phyloP scores from a whole-genome alignment of 1,284 basidiomycete genomes.

The Sanguinoderma infundibulare region DNA sequence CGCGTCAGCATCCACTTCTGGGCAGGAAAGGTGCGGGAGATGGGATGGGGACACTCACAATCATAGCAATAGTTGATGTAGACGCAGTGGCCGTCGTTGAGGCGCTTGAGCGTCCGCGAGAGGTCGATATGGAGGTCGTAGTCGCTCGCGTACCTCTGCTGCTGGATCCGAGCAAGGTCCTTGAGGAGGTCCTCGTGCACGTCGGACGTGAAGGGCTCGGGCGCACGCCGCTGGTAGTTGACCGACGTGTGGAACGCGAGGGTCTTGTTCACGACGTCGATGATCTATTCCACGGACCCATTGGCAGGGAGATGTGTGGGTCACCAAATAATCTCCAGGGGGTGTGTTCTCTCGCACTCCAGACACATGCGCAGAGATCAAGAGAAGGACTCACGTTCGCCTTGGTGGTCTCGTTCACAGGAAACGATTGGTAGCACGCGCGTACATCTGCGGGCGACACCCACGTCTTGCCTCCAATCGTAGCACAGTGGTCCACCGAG shows the following conservation, averaged over 20 bases:
- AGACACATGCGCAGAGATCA: not conserved
- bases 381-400: conserved; percentile 44
- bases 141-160: conserved; percentile 49
- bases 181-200: conserved; percentile 58
- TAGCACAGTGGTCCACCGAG: conserved; percentile 49
- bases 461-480: conserved; percentile 57
- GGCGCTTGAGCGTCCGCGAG: conserved; percentile 54
- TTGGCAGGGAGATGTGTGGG: conserved; percentile 11
- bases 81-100: conserved; percentile 63
- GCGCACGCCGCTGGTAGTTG: conserved; percentile 59
- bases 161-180: conserved; percentile 53
- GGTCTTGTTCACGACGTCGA: conserved; percentile 62
- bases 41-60: conserved; percentile 39
- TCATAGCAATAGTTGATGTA: conserved; percentile 62
- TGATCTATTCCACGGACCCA: conserved; percentile 38
- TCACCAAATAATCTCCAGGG: not conserved
- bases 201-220: conserved; percentile 55
- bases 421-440: conserved; percentile 52
- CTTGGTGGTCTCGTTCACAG: conserved; percentile 47
- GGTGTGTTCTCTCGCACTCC: not conserved
- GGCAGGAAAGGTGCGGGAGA: not conserved
- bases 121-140: conserved; percentile 59
- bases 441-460: conserved; percentile 53
- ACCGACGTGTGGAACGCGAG: conserved; percentile 63
- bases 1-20: not conserved